phyloP scores from a whole-genome alignment of 2,329 filamentous ascomycete species.

The Pyricularia pennisetigena region DNA sequence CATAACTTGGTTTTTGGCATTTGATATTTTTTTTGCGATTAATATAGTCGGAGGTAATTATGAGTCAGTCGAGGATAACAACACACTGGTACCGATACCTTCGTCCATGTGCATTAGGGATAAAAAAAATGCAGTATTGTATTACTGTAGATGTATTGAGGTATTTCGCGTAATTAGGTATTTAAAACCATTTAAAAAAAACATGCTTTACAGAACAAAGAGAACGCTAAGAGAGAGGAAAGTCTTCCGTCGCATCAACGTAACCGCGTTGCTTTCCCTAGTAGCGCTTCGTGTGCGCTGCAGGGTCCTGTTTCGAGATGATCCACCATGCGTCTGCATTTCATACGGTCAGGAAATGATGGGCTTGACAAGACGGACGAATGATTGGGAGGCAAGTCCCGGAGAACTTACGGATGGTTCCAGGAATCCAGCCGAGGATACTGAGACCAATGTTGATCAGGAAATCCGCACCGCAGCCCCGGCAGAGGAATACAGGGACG shows the following conservation, averaged over 20 bases:
- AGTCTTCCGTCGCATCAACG: not conserved
- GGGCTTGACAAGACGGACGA: not conserved
- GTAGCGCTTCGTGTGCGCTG: not conserved
- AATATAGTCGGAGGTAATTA: too few relatives aligned
- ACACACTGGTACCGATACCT: not conserved
- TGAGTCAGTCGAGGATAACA: not conserved
- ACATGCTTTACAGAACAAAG: not conserved
- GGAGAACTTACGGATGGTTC: conserved; percentile 49
- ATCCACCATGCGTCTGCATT: conserved; percentile 3
- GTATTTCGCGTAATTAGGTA: not conserved
- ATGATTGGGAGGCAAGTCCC: not conserved
- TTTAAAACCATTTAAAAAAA: not conserved
- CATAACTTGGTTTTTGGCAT: not conserved
- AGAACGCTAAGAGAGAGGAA: not conserved
- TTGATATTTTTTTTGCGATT: not conserved
- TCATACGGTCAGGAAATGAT: not conserved
- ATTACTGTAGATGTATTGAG: not conserved
- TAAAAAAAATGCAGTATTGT: not conserved
- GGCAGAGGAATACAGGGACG: conserved; percentile 74
- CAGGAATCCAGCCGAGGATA: conserved; percentile 58
- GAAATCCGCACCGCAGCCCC: conserved; percentile 65
- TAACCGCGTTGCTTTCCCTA: not conserved
- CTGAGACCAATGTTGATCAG: conserved; percentile 74
- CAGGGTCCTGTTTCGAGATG: conserved; percentile 2
- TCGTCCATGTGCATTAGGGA: not conserved